A percentile compares a stretch with the other conserved stretches of the same genome.
Conservation (phyloP, 2,329 filamentous ascomycete genomes). For the Cladosporium sp. region DNA sequence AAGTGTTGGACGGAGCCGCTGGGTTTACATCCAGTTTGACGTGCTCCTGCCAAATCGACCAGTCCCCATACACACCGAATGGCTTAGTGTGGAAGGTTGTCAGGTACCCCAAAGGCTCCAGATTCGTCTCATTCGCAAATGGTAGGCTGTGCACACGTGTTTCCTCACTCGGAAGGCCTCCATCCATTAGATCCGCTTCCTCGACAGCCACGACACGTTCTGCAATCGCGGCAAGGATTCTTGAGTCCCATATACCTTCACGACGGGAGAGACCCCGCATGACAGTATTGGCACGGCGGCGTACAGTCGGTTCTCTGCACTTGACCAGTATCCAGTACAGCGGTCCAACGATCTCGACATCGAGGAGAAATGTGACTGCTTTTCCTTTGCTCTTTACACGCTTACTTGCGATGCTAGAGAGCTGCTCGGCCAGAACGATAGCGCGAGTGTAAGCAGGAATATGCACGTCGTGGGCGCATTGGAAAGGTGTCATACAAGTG, state of each 20-base stretch:
- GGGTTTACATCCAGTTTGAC: background rate
- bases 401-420: background rate
- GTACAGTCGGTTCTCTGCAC: constrained; percentile 11
- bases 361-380: background rate
- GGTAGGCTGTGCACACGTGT: background rate
- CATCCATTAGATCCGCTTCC: background rate
- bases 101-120: background rate
- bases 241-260: constrained; percentile 14
- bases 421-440: constrained; percentile 8
- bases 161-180: background rate
- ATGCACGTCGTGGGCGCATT: constrained; percentile 6
- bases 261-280: background rate
- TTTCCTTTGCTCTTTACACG: background rate
- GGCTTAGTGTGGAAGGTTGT: background rate
- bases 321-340: constrained; percentile 11
- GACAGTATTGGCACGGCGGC: constrained; percentile 9
- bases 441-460: background rate
- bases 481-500: background rate
- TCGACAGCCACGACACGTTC: constrained; percentile 9
- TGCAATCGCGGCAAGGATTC: background rate
- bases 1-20: no score
- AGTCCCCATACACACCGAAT: constrained; percentile 3
- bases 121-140: background rate
- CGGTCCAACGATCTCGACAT: constrained; percentile 11
- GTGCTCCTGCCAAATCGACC: background rate